A percentile compares a stretch with the other conserved stretches of the same genome.
Conservation (phyloP, 306 rosid genomes). For the Vicia villosa region DNA sequence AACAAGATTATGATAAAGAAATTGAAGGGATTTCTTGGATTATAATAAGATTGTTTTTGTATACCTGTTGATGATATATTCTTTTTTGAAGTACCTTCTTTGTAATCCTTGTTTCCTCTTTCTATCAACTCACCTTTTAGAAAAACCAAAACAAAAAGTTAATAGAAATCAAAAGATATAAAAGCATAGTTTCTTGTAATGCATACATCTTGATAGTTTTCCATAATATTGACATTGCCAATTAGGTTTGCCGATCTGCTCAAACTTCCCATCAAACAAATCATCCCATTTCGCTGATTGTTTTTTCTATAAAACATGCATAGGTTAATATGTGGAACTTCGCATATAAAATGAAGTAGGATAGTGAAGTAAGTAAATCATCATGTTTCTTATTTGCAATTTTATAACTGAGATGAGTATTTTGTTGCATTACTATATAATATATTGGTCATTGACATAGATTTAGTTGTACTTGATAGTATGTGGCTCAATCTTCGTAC, state of each 20-base stretch:
- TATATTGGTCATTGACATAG: conserved; percentile 20
- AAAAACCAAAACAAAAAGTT: neutral
- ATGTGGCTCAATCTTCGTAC: conserved; percentile 31
- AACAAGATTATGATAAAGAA: conserved; percentile 10
- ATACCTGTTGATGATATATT: conserved; percentile 21
- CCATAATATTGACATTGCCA: conserved; percentile 17
- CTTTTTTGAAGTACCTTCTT: conserved; percentile 11
- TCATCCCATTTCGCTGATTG: conserved; percentile 28
- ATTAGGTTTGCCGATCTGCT: conserved; percentile 13
- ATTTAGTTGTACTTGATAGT: conserved; percentile 27
- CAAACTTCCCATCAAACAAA: conserved; percentile 21
- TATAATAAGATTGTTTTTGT: conserved; percentile 22
- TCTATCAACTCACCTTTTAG: neutral
- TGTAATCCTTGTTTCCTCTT: neutral
- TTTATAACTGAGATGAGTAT: conserved; percentile 14
- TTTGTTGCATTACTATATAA: conserved; percentile 18
- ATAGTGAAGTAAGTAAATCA: conserved; percentile 22
- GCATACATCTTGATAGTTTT: conserved; percentile 9
- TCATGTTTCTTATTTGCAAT: conserved; percentile 23
- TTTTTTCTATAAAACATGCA: conserved; percentile 26
- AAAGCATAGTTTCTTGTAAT: neutral
- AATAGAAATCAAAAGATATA: neutral
- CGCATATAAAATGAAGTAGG: conserved; percentile 29
- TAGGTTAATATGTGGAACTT: conserved; percentile 24
- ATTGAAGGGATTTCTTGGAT: conserved; percentile 19